Evolutionary conservation across 2,329 filamentous ascomycete species (phyloP).

Genomic region (Ascomycota sp.): DNA sequence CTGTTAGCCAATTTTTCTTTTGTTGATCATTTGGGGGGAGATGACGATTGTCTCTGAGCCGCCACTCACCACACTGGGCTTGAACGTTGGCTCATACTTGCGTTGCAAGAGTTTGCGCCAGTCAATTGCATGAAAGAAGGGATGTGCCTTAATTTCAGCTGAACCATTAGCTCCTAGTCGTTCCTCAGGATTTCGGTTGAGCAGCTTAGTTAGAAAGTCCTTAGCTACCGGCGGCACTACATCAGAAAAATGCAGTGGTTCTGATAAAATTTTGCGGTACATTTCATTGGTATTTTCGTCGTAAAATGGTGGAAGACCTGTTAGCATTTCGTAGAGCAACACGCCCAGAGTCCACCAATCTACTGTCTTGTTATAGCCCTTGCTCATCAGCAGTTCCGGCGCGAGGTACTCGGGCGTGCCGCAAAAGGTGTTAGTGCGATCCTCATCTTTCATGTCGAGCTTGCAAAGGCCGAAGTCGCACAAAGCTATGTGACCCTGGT

Average conservation of each 20-base stretch:
- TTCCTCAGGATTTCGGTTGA: constrained; percentile 81
- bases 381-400: constrained; percentile 77
- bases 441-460: constrained; percentile 97
- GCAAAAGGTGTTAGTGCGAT: constrained; percentile 95
- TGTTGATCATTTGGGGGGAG: too few species aligned
- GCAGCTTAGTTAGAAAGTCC: constrained; percentile 71
- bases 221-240: constrained; percentile 85
- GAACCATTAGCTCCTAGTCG: constrained; percentile 83
- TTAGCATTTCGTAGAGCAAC: constrained; percentile 95
- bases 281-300: constrained; percentile 98
- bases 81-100: constrained; percentile 96
- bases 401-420: constrained; percentile 95
- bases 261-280: constrained; percentile 96
- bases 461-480: constrained; percentile 98
- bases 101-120: constrained; percentile 94
- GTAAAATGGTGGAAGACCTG: constrained; percentile 90
- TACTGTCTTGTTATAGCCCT: constrained; percentile 94
- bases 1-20: neutral
- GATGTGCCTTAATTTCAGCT: constrained; percentile 94
- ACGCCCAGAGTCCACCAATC: constrained; percentile 99
- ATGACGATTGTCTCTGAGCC: too few species aligned
- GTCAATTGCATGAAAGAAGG: constrained; percentile 97
- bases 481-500: constrained; percentile 90
- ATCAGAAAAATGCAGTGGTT: constrained; percentile 90
- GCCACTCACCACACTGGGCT: constrained; percentile 78